Percentiles rank a stretch among this genome's conserved stretches.
phyloP scores from a whole-genome alignment of 1,139 yeast species.

The Taphrina sp. region DNA sequence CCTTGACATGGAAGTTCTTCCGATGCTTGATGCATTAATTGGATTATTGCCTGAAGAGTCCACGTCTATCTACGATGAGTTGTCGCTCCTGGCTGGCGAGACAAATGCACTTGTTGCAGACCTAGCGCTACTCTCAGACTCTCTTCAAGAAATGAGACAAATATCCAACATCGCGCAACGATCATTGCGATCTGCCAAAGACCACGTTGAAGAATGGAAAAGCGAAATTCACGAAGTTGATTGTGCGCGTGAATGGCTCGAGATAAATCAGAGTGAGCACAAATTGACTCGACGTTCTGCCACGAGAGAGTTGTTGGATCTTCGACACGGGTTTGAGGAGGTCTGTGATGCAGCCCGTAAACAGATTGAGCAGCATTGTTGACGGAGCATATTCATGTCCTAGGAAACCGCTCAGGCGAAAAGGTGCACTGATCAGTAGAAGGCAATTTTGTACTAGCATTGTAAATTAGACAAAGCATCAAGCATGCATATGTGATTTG shows the following conservation, averaged over 20 bases:
- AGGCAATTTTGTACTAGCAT: too few relatives aligned
- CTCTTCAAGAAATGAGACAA: slow-evolving; percentile 11
- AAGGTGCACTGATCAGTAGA: too few relatives aligned
- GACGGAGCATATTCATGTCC: too few relatives aligned
- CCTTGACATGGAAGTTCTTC: too few relatives aligned
- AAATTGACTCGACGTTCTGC: background rate
- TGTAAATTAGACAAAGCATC: too few relatives aligned
- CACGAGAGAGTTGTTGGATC: background rate
- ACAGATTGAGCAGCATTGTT: background rate
- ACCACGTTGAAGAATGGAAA: slow-evolving; percentile 1
- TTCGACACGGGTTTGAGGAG: slow-evolving; percentile 7
- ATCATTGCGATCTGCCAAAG: background rate
- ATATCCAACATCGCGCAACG: slow-evolving; percentile 1
- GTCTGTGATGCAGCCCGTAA: background rate
- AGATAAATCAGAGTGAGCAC: background rate
- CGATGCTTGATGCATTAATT: background rate
- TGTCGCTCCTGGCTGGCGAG: slow-evolving; percentile 4
- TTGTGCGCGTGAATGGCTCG: background rate
- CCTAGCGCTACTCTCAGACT: background rate
- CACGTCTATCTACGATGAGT: background rate
- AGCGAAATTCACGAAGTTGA: background rate
- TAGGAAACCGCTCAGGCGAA: too few relatives aligned
- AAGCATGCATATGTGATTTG: too few relatives aligned
- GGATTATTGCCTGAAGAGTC: background rate
- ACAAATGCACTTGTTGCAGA: slow-evolving; percentile 11